Conservation (phyloP, 768 basidiomycete species). For the Tylopilus subfusipes region DNA sequence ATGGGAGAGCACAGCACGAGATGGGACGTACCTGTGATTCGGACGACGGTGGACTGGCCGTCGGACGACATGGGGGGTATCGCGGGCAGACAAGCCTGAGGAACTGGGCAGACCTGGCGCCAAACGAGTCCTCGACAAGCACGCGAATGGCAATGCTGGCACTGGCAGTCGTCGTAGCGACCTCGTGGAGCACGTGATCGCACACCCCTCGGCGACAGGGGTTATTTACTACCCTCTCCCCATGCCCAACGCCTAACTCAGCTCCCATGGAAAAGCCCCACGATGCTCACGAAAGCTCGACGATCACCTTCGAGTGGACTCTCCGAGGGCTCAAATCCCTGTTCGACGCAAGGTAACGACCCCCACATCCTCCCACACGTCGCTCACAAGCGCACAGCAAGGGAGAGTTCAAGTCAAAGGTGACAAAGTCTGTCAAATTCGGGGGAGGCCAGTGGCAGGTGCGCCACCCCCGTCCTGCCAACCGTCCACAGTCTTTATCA, state of each 20-base stretch:
- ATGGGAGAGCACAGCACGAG: not conserved
- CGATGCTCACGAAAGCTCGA: slow-evolving; percentile 50
- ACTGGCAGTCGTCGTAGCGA: slow-evolving; percentile 7
- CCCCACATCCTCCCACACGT: not conserved
- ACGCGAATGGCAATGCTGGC: too few relatives aligned
- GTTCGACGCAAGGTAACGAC: slow-evolving; percentile 62
- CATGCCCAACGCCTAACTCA: not conserved
- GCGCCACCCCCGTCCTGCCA: not conserved
- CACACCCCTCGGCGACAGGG: too few relatives aligned
- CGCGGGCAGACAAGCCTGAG: too few relatives aligned
- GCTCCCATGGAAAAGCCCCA: slow-evolving; percentile 28
- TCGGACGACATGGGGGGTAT: slow-evolving; percentile 19
- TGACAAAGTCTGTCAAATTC: slow-evolving; percentile 71
- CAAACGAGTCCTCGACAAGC: too few relatives aligned
- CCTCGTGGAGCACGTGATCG: too few relatives aligned
- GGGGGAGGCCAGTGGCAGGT: slow-evolving; percentile 79
- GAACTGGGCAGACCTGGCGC: too few relatives aligned
- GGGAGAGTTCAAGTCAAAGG: slow-evolving; percentile 75
- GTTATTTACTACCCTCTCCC: not conserved
- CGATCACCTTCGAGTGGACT: slow-evolving; percentile 75
- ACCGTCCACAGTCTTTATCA: not conserved
- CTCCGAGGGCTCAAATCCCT: slow-evolving; percentile 64
- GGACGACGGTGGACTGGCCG: slow-evolving; percentile 10
- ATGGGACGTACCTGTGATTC: not conserved
- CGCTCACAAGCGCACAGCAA: slow-evolving; percentile 36